phyloP scores from a whole-genome alignment of 352 stramenopile genomes.

The Phytophthora constricta region DNA sequence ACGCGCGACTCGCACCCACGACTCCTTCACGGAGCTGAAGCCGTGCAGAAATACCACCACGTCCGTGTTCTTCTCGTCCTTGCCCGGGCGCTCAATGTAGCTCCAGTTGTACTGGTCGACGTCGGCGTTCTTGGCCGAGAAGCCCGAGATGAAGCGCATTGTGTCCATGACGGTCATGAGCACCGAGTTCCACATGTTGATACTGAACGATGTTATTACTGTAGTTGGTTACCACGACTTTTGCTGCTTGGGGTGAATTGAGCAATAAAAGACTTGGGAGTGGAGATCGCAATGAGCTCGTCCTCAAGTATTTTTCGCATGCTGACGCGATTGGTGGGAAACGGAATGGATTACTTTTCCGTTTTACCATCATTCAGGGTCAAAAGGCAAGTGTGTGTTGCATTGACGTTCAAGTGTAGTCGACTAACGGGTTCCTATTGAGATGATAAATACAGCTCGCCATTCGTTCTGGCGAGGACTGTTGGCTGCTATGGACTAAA shows the following conservation, averaged over 20 bases:
- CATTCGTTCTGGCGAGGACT: constrained; percentile 12
- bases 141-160: constrained; percentile 61
- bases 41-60: constrained; percentile 74
- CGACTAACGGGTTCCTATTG: too few relatives aligned
- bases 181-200: constrained; percentile 33
- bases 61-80: constrained; percentile 48
- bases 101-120: constrained; percentile 74
- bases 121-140: constrained; percentile 47
- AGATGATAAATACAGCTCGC: constrained; percentile 39
- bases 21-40: constrained; percentile 78
- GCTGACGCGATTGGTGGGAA: constrained; percentile 10
- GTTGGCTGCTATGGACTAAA: constrained; percentile 15
- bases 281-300: background rate
- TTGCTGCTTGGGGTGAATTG: constrained; percentile 11
- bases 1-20: constrained; percentile 59
- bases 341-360: constrained; percentile 12
- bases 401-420: too few relatives aligned
- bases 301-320: constrained; percentile 2
- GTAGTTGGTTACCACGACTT: too few relatives aligned
- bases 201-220: background rate
- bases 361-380: constrained; percentile 25
- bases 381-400: too few relatives aligned
- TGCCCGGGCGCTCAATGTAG: constrained; percentile 67
- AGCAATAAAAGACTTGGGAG: background rate
- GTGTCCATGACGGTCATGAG: constrained; percentile 54